Base-by-base conservation (phyloP, 148 eudicot genomes). In the Fallopia convolvulus region DNA sequence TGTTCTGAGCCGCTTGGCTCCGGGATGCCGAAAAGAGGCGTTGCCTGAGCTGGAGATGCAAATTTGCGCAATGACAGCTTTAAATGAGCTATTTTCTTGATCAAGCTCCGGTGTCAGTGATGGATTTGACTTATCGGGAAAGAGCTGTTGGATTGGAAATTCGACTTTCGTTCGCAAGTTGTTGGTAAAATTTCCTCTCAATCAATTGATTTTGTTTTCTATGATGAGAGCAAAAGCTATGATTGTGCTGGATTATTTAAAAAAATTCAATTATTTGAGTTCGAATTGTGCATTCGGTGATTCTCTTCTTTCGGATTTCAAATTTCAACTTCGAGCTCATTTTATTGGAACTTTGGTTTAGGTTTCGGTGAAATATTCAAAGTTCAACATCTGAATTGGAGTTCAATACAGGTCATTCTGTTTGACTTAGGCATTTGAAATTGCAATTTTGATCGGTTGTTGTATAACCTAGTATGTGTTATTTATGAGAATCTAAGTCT, bases 1-100 rank as follows among this genome's bases (percentile, higher is more conserved):
- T 3, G 81, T 86, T 17, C 83, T 94, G 18, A 88, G 96, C 0
- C 61, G 85, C 76, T 79, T 92, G 55, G 93, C 92, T 68, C 98
- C 98, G 21, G 97, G 98, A 77, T 94, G 98, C 83, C 77, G 83
- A 83, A 94, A 92, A 48, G 89, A 90, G 49, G 81, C 86, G 48
- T 78, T 94, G 58, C 93, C 94, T 79, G 96, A 92, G 70, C 88
- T 94, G 44, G 92, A 94, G 89, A 92, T 94, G 98, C 98, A 94
- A 83, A 82, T 94, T 33, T 84, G 90, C 63, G 95, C 91, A 77
- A 90, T 94, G 97, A 82, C 82, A 44, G 78, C 87, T 49, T 72
- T 88, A 7, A 81, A 84, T 20, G 86, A 88, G 20, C 65, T 92
- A 20, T 83, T 94, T 2, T 84, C 90, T 12, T 82, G 77, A 1